Evolutionary conservation across 345 rosid genomes (phyloP), one percentile per base, ranked within the genome.

Genomic region (Schrenkiella parvula): DNA sequence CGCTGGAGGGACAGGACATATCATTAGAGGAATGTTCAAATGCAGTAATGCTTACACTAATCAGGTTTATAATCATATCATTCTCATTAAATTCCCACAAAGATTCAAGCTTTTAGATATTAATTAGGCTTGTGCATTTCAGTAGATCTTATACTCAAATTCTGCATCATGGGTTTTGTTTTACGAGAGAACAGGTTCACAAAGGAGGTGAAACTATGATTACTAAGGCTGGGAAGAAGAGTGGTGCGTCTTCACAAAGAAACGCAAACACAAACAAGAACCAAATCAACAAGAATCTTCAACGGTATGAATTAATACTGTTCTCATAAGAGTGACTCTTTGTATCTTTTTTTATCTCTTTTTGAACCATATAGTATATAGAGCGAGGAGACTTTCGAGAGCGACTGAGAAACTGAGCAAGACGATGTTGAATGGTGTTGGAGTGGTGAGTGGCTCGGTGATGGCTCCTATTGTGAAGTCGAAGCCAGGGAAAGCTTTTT

Each of bases 1-100:
- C 28, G 97, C 96, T 0, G 97, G 91, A 65, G 97, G 97, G 5
- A 93, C 95, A n/a, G 96, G 97, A n/a, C 97, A 89, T 66, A 84
- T 93, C 50, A 88, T 91, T 23, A 85, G 80, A 52, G 97, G 97
- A 17, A 91, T 93, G 64, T 93, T 93, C 70, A 84, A 43, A 56
- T 88, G 95, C 70, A 89, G 88, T 73, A 88, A 91, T 78, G 88
- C 89, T 60, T 93, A 91, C 82, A 82, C 91, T 55, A 86, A 81
- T 73, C 88, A 89, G 99, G 97, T 91, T 64, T 75, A 50, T 66
- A 26, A 13, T 74, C 44, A 46, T n/a, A n/a, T 48, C 7, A 39
- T 15, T n/a, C 15, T 22, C 6, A 1, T 19, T 23, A 2, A 1
- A 29, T 3, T 54, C 15, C 12, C 8, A n/a, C 8, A 1, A 38